Percentiles rank a stretch among this genome's conserved stretches.
Conservation (phyloP, 495 filamentous ascomycete species). For the Choiromyces venosus region DNA sequence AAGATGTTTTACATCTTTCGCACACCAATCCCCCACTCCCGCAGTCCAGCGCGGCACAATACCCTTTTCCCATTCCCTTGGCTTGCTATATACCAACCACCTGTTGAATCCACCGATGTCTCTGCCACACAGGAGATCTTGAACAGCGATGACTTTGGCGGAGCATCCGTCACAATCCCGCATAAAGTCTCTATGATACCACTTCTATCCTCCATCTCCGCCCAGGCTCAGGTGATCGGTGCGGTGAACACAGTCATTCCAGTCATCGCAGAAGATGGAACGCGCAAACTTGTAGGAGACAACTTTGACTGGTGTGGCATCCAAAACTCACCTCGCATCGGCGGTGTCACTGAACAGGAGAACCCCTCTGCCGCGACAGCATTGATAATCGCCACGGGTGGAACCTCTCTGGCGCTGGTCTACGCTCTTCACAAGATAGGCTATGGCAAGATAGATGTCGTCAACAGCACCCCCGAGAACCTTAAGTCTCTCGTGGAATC, state of each 20-base stretch:
- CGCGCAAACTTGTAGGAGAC: slow-evolving; percentile 61
- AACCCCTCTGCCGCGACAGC: slow-evolving; percentile 41
- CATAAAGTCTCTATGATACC: slow-evolving; percentile 85
- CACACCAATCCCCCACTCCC: slow-evolving; percentile 69
- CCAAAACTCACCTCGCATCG: slow-evolving; percentile 67
- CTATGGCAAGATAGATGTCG: slow-evolving; percentile 77
- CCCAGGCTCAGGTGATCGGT: slow-evolving; percentile 75
- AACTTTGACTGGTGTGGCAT: slow-evolving; percentile 99
- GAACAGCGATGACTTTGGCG: slow-evolving; percentile 69
- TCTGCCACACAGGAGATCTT: slow-evolving; percentile 64
- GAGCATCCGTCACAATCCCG: slow-evolving; percentile 91
- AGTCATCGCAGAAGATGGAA: slow-evolving; percentile 43
- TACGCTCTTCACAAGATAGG: slow-evolving; percentile 79
- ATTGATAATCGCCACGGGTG: slow-evolving; percentile 82
- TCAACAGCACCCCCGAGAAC: slow-evolving; percentile 68
- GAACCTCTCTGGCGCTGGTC: slow-evolving; percentile 86
- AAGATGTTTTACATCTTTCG: slow-evolving; percentile 84
- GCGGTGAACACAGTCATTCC: slow-evolving; percentile 92
- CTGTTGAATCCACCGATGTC: slow-evolving; percentile 62
- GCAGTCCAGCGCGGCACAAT: slow-evolving; percentile 87
- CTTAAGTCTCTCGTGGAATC: slow-evolving; percentile 59
- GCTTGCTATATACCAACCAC: slow-evolving; percentile 83
- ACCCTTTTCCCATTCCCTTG: slow-evolving; percentile 65
- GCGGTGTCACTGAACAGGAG: slow-evolving; percentile 52
- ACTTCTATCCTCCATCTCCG: slow-evolving; percentile 69